These are phyloP conservation scores for Rhodotorula sp. DNA, from an alignment of 1,284 basidiomycete species.

Conservation along the genomic window DNA sequence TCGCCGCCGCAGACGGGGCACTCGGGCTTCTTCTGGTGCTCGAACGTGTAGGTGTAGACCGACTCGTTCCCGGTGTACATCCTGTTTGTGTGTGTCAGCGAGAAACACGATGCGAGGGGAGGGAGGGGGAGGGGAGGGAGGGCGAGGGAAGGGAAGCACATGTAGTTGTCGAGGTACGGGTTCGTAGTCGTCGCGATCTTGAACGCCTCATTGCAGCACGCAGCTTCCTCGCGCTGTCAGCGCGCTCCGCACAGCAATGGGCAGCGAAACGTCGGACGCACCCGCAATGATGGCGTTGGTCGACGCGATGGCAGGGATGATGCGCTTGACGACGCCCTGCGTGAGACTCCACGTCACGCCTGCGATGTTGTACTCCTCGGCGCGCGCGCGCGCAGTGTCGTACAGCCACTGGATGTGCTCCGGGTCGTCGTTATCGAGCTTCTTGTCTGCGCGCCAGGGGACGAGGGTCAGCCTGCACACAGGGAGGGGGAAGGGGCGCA, in stretches of 20 bases:
- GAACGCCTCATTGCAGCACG: conserved; percentile 98
- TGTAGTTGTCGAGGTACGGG: conserved; percentile 95
- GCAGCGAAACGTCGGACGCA: conserved; percentile 48
- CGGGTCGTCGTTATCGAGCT: conserved; percentile 93
- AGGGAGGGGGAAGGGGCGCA: neutral
- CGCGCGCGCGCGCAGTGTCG: conserved; percentile 73
- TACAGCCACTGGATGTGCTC: conserved; percentile 97
- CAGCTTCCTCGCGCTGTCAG: conserved; percentile 59
- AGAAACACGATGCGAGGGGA: conserved; percentile 58
- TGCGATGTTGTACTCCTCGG: conserved; percentile 90
- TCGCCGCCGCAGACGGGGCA: conserved; percentile 98
- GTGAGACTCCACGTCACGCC: conserved; percentile 97
- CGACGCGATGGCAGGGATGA: conserved; percentile 96
- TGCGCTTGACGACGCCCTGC: conserved; percentile 99
- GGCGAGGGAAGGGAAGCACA: conserved; percentile 57
- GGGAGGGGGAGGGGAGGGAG: neutral
- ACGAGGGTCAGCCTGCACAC: neutral
- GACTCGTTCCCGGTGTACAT: conserved; percentile 85
- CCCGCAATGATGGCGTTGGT: conserved; percentile 96
- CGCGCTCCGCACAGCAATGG: neutral
- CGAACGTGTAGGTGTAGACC: conserved; percentile 96
- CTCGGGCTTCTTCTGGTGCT: conserved; percentile 87
- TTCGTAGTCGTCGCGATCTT: conserved; percentile 96
- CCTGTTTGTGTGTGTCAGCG: conserved; percentile 11
- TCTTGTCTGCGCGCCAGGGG: conserved; percentile 67